phyloP scores from a whole-genome alignment of 1,284 basidiomycete genomes.

The Ustilago curta region DNA sequence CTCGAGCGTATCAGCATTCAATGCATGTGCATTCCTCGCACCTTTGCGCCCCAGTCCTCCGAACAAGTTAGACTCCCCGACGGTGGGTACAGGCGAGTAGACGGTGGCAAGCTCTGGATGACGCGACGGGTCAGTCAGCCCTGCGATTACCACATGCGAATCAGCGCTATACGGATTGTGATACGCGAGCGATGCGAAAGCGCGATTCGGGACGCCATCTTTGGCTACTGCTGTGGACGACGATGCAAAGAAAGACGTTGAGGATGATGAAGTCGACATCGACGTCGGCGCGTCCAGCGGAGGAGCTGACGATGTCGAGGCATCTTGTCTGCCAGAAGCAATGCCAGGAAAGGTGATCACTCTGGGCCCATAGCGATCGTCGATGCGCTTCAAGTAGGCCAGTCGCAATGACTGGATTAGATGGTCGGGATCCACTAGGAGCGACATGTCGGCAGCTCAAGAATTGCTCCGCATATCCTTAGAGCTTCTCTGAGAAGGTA shows the following conservation, averaged over 20 bases:
- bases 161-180: slow-evolving; percentile 33
- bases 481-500: background rate
- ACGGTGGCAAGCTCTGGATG: slow-evolving; percentile 55
- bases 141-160: slow-evolving; percentile 50
- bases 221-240: slow-evolving; percentile 13
- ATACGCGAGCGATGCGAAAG: slow-evolving; percentile 7
- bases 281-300: background rate
- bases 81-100: slow-evolving; percentile 50
- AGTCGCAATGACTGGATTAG: slow-evolving; percentile 59
- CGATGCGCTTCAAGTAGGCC: slow-evolving; percentile 59
- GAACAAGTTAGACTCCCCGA: slow-evolving; percentile 21
- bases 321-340: slow-evolving; percentile 8
- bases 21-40: background rate
- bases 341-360: slow-evolving; percentile 56
- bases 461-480: slow-evolving; percentile 1
- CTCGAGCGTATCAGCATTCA: background rate
- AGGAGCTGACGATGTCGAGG: background rate
- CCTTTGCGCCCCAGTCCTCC: slow-evolving; percentile 14
- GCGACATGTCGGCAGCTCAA: slow-evolving; percentile 34
- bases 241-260: slow-evolving; percentile 27
- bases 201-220: background rate
- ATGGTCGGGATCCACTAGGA: slow-evolving; percentile 54
- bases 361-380: slow-evolving; percentile 57
- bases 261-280: slow-evolving; percentile 28
- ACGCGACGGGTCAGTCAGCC: slow-evolving; percentile 36